These are phyloP conservation scores for Gymnopilus dilepis DNA, from an alignment of 768 basidiomycete species.

Conservation along the genomic window DNA sequence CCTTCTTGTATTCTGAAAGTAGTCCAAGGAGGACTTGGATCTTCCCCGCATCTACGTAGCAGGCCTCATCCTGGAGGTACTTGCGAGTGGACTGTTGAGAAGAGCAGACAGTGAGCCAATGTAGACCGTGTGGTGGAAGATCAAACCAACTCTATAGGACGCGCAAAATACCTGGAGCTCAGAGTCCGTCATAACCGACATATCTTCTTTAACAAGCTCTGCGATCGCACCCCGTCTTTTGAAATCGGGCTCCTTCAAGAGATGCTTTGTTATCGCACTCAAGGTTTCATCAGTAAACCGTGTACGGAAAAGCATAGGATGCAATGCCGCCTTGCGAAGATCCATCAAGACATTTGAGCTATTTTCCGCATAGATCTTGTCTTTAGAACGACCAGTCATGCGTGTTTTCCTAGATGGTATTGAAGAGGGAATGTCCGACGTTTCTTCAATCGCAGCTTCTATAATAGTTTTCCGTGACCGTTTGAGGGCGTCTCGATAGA, in stretches of 20 bases:
- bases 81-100: conserved; percentile 65
- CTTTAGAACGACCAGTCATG: conserved; percentile 51
- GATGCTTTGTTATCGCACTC: conserved; percentile 74
- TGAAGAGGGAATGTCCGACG: conserved; percentile 32
- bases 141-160: conserved; percentile 77
- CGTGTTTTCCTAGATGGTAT: conserved; percentile 52
- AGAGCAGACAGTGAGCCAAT: not conserved
- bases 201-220: conserved; percentile 93
- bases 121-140: not conserved
- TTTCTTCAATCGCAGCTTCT: conserved; percentile 43
- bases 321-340: conserved; percentile 92
- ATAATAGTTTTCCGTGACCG: conserved; percentile 83
- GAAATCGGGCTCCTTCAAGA: conserved; percentile 93
- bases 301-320: conserved; percentile 94
- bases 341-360: conserved; percentile 97
- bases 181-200: conserved; percentile 98
- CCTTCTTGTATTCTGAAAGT: conserved; percentile 65
- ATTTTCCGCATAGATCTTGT: conserved; percentile 77
- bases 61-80: conserved; percentile 73
- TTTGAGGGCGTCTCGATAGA: conserved; percentile 86
- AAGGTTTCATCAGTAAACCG: conserved; percentile 81
- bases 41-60: conserved; percentile 90
- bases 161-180: conserved; percentile 89
- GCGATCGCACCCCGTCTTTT: conserved; percentile 80
- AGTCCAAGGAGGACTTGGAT: conserved; percentile 74